These are phyloP conservation scores for Canavalia gladiata DNA, from an alignment of 306 rosid species.

Conservation along the genomic window DNA sequence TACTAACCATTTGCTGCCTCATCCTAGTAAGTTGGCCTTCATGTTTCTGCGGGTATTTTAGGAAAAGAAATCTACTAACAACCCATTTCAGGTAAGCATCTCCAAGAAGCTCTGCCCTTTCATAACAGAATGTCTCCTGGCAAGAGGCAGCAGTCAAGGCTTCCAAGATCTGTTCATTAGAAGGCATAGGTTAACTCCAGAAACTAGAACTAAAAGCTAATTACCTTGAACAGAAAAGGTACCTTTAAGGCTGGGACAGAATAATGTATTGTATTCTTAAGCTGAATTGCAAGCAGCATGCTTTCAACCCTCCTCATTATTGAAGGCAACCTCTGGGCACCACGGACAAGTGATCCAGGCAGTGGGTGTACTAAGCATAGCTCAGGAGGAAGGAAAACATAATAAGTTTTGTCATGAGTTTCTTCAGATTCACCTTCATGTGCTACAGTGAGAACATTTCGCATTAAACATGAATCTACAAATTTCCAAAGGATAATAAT, in stretches of 20 bases:
- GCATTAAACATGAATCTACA: constrained; percentile 41
- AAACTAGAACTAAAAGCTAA: constrained; percentile 45
- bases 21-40: constrained; percentile 99
- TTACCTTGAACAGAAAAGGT: constrained; percentile 43
- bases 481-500: constrained; percentile 24
- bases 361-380: constrained; percentile 91
- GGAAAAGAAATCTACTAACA: constrained; percentile 94
- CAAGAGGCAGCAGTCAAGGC: constrained; percentile 99
- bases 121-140: constrained; percentile 99
- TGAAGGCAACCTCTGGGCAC: constrained; percentile 98
- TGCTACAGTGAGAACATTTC: constrained; percentile 53
- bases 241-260: constrained; percentile 86
- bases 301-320: constrained; percentile 99
- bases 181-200: constrained; percentile 40
- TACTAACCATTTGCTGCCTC: constrained; percentile 99
- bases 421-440: constrained; percentile 86
- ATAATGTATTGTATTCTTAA: constrained; percentile 73
- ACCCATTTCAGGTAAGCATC: constrained; percentile 99
- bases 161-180: constrained; percentile 81
- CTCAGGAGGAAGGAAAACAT: constrained; percentile 97
- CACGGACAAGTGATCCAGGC: constrained; percentile 95
- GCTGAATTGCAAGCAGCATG: constrained; percentile 93
- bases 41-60: constrained; percentile 95
- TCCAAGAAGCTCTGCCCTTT: constrained; percentile 99
- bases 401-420: constrained; percentile 88